Evolutionary conservation across 148 eudicot species (phyloP).

Genomic region (Rhododendron williamsianum): DNA sequence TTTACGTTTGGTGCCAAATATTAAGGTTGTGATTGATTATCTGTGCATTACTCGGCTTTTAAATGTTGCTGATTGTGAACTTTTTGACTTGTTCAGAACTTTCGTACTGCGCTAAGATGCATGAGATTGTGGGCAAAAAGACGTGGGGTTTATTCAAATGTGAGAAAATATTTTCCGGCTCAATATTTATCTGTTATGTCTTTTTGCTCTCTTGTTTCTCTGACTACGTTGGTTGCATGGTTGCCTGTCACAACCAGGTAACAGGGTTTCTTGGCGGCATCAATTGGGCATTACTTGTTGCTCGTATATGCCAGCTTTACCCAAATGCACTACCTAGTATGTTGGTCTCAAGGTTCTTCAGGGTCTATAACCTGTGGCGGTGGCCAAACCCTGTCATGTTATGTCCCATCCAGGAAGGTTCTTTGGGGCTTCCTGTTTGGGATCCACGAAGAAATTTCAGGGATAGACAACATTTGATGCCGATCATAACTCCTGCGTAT

Average conservation of each 20-base stretch:
- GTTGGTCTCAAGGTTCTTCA: slow-evolving; percentile 76
- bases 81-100: slow-evolving; percentile 36
- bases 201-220: background rate
- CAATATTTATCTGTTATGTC: background rate
- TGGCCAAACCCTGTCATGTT: slow-evolving; percentile 93
- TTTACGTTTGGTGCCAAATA: slow-evolving; percentile 76
- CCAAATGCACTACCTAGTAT: slow-evolving; percentile 78
- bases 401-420: slow-evolving; percentile 52
- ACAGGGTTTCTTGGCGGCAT: slow-evolving; percentile 78
- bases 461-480: slow-evolving; percentile 68
- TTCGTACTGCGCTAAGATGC: slow-evolving; percentile 86
- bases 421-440: slow-evolving; percentile 72
- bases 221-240: background rate
- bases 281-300: slow-evolving; percentile 86
- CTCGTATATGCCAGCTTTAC: slow-evolving; percentile 78
- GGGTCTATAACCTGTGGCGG: slow-evolving; percentile 73
- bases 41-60: background rate
- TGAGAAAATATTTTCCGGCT: slow-evolving; percentile 17
- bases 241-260: slow-evolving; percentile 33
- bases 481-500: slow-evolving; percentile 85
- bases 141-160: slow-evolving; percentile 92
- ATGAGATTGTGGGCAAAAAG: slow-evolving; percentile 92
- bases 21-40: slow-evolving; percentile 41
- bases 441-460: slow-evolving; percentile 60
- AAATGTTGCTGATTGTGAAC: background rate